A percentile compares a stretch with the other conserved stretches of the same genome.
Evolutionary conservation across 192 early-diverging fungal genomes (phyloP).

Genomic region (Rhizophagus prolifer): DNA sequence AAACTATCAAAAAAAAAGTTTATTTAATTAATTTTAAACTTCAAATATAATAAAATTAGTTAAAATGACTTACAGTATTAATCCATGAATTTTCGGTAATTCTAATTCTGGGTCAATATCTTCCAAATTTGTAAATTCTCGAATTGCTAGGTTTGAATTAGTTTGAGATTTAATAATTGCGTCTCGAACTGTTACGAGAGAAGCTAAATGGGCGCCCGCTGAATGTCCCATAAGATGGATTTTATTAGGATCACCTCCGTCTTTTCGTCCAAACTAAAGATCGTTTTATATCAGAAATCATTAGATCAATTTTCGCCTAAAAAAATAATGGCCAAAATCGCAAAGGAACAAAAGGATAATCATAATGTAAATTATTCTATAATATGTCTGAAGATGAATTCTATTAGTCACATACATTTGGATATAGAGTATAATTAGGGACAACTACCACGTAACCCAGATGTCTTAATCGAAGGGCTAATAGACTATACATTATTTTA

Average conservation of each 20-base stretch:
- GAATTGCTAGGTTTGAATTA: not conserved
- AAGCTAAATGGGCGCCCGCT: conserved; percentile 43
- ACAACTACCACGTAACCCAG: conserved; percentile 57
- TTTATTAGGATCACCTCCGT: conserved; percentile 34
- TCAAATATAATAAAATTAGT: not conserved
- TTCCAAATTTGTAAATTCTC: not conserved
- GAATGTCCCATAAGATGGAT: conserved; percentile 50
- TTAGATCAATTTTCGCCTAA: conserved; percentile 36
- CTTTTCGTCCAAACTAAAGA: conserved; percentile 48
- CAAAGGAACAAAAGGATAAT: no score
- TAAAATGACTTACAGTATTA: conserved; percentile 22
- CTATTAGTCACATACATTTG: conserved; percentile 34
- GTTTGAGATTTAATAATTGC: conserved; percentile 25
- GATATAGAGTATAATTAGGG: conserved; percentile 55
- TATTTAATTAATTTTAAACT: not conserved
- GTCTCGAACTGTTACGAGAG: conserved; percentile 39
- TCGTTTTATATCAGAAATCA: conserved; percentile 47
- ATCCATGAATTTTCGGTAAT: conserved; percentile 15
- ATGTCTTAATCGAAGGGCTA: conserved; percentile 48
- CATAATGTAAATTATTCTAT: no score
- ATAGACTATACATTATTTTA: conserved; percentile 46
- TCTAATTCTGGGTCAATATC: conserved; percentile 17
- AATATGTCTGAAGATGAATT: no score
- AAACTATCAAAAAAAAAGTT: not conserved
- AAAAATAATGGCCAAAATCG: not conserved